Conservation (phyloP, 1,139 yeast species). For the Nadsonia starkeyi-henricii region DNA sequence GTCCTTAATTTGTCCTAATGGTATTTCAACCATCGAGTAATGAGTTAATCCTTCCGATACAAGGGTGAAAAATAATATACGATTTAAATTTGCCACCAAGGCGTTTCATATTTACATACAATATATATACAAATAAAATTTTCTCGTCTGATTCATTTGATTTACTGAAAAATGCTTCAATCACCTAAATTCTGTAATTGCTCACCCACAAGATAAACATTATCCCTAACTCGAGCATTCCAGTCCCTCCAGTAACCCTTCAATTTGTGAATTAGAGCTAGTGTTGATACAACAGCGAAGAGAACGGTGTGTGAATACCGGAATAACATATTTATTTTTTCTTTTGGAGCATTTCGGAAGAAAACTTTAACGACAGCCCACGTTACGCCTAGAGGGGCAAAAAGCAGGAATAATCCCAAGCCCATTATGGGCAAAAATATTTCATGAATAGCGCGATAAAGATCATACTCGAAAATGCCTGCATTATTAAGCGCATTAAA, state of each 20-base stretch:
- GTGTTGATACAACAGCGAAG: neutral
- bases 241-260: slow-evolving; percentile 11
- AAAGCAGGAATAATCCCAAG: slow-evolving; percentile 4
- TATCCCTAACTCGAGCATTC: slow-evolving; percentile 19
- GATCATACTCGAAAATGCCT: neutral
- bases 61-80: too few relatives aligned
- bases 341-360: slow-evolving; percentile 7
- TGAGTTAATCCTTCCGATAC: too few relatives aligned
- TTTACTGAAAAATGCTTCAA: neutral
- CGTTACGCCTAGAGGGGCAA: slow-evolving; percentile 8
- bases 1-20: too few relatives aligned
- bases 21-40: too few relatives aligned
- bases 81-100: too few relatives aligned
- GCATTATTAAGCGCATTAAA: slow-evolving; percentile 1
- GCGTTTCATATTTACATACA: too few relatives aligned
- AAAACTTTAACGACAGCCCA: slow-evolving; percentile 6
- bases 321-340: slow-evolving; percentile 6
- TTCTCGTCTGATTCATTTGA: too few relatives aligned
- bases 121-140: too few relatives aligned
- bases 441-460: slow-evolving; percentile 1
- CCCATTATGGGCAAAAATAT: neutral
- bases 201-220: slow-evolving; percentile 22
- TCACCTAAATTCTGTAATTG: slow-evolving; percentile 21
- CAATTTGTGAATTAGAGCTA: neutral
- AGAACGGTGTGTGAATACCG: slow-evolving; percentile 8